Percentiles rank a stretch among this genome's conserved stretches.
Conservation (phyloP, 129 eudicot species). For the Lonicera japonica region DNA sequence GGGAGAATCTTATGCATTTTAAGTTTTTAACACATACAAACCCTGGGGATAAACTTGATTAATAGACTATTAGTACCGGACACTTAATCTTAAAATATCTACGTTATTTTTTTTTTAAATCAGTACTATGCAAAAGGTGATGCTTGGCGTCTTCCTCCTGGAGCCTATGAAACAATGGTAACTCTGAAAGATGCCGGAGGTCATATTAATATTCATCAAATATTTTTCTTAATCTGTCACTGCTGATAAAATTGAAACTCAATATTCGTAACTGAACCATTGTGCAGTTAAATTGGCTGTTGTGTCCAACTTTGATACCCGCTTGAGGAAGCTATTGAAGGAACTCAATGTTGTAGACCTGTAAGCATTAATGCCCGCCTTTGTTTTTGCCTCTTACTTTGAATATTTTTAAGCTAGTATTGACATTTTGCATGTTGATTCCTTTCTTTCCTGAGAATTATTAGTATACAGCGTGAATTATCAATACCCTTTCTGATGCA, state of each 20-base stretch:
- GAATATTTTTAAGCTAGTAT: neutral
- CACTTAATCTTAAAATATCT: neutral
- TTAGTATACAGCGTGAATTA: no score
- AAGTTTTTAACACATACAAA: neutral
- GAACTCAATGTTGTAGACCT: constrained; percentile 70
- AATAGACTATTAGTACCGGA: neutral
- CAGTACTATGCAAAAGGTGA: constrained; percentile 89
- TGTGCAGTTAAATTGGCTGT: constrained; percentile 94
- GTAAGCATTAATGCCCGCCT: constrained; percentile 37
- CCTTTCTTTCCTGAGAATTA: neutral
- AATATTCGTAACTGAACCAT: constrained; percentile 6
- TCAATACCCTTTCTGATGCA: no score
- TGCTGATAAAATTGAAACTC: neutral
- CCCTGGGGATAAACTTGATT: neutral
- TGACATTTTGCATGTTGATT: neutral
- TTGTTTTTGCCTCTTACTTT: neutral
- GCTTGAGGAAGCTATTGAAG: constrained; percentile 86
- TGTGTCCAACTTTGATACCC: constrained; percentile 92
- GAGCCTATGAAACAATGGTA: constrained; percentile 63
- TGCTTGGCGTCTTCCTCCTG: constrained; percentile 95
- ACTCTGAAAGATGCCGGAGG: constrained; percentile 84
- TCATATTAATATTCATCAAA: constrained; percentile 31
- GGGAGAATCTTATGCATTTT: neutral
- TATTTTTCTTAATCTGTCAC: constrained; percentile 24
- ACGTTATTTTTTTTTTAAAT: constrained; percentile 6